phyloP scores from a whole-genome alignment of 2,329 filamentous ascomycete genomes.

The Torrubiellomyces zombiae region DNA sequence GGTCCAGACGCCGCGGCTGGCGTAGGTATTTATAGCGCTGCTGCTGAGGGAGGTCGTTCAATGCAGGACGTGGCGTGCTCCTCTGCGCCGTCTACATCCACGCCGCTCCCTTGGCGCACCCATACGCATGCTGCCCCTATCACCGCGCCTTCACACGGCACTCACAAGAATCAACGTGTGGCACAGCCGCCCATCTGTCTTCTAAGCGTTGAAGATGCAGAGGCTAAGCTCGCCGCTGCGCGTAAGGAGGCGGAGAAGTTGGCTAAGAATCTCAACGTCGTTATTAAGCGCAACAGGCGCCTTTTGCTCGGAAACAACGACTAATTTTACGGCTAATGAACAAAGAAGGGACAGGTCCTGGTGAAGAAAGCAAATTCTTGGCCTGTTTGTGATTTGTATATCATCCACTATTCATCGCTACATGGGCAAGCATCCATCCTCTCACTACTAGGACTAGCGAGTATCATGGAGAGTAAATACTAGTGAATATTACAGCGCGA shows the following conservation, averaged over 20 bases:
- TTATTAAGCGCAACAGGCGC: constrained; percentile 43
- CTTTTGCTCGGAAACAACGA: constrained; percentile 33
- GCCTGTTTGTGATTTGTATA: no score
- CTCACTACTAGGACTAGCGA: no score
- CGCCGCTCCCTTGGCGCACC: no score
- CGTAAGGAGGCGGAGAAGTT: constrained; percentile 44
- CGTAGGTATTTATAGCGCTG: constrained; percentile 25
- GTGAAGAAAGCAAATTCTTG: background rate
- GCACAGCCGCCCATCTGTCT: constrained; percentile 31
- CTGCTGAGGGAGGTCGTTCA: constrained; percentile 18
- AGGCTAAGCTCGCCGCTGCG: constrained; percentile 33
- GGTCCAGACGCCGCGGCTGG: constrained; percentile 27
- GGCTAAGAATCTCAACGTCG: constrained; percentile 42
- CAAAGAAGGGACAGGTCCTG: no score
- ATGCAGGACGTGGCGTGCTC: constrained; percentile 17
- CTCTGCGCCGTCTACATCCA: constrained; percentile 3
- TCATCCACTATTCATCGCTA: no score
- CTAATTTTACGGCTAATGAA: no score
- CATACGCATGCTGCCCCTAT: constrained; percentile 14
- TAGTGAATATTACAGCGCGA: no score
- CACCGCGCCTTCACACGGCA: constrained; percentile 11
- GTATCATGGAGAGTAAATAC: no score
- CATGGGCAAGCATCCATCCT: no score
- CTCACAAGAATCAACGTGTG: no score
- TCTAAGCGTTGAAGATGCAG: constrained; percentile 47